phyloP scores from a whole-genome alignment of 2,329 filamentous ascomycete species.

The Talaromyces islandicus region DNA sequence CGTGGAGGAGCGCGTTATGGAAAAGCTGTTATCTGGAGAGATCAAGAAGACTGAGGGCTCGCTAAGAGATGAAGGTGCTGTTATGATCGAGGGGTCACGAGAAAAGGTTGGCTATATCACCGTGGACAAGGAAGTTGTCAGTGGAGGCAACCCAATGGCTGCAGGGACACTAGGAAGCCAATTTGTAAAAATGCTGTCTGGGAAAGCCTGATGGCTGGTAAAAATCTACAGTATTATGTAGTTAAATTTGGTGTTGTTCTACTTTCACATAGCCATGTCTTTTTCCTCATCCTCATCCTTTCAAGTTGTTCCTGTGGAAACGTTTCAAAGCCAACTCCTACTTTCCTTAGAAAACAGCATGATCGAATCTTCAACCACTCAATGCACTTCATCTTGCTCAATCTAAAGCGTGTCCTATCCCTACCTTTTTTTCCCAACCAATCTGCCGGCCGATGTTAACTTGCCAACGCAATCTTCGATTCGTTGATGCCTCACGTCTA shows the following conservation, averaged over 20 bases:
- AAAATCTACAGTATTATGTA: background rate
- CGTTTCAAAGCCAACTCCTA: background rate
- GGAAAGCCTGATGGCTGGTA: background rate
- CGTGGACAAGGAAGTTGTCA: conserved; percentile 36
- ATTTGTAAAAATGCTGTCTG: conserved; percentile 26
- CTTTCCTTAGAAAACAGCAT: background rate
- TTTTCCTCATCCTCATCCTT: background rate
- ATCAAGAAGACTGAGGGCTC: conserved; percentile 37
- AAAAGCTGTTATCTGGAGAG: conserved; percentile 38
- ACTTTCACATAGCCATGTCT: background rate
- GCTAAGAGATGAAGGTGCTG: conserved; percentile 34
- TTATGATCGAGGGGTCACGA: conserved; percentile 38
- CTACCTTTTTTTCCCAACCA: background rate
- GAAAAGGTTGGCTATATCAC: conserved; percentile 39
- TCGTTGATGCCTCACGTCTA: background rate
- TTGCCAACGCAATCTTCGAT: background rate
- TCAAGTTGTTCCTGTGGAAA: background rate
- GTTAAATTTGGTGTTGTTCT: background rate
- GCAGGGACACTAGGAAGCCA: conserved; percentile 26
- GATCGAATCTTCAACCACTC: background rate
- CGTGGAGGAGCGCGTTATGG: conserved; percentile 42
- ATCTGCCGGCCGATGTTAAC: background rate
- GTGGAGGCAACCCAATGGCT: conserved; percentile 28
- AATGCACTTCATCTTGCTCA: background rate
- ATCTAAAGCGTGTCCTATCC: no score